Base-by-base conservation (phyloP, 2,329 filamentous ascomycete species). In the Xylaria sp. region DNA sequence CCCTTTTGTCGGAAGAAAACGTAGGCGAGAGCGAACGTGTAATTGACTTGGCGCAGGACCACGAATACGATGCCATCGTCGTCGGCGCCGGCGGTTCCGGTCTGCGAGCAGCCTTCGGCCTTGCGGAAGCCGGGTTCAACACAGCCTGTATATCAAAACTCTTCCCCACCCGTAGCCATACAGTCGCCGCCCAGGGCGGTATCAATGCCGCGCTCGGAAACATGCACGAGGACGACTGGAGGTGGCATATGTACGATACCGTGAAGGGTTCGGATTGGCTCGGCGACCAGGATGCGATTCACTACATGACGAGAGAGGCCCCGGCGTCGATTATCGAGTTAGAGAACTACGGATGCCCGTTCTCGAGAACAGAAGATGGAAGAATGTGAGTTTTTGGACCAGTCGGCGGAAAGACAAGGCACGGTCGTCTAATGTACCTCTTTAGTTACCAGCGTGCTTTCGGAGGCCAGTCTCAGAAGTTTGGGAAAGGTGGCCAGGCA, bases 221-320 rank as follows among this genome's bases (percentile, higher is more conserved):
- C 80, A 97, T 97, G 92, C 92, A 96, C 82, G 86, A 93, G 80
- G 92, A 97, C 70, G 92, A 97, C 79, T 97, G 92, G 92, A 87
- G 92, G 81, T 97, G 92, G 92, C 92, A 97, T 79, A 97, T 97
- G 92, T 97, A 97, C 81, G 92, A 97, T 75, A 97, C 92, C 40
- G 92, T 97, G 72, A 97, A 97, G 82, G 92, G 92, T 63, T 96
- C 91, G 63, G 92, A 97, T 81, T 97, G 92, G 92, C 85, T 97
- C 47, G 92, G 92, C 75, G 92, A 97, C 76, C 92, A 97, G 77
- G 92, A 97, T 73, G 92, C 92, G 63, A 97, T 97, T 71, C 92
- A 97, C 78, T 97, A 97, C 81, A 97, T 97, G 92, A 97, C 92
- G 69, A 85, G 92, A 70, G 92, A 97, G 78, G 92, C 92, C 58